These are phyloP conservation scores for Solanum appendiculatum DNA, from an alignment of 257 asterid genomes.

Conservation along the genomic window DNA sequence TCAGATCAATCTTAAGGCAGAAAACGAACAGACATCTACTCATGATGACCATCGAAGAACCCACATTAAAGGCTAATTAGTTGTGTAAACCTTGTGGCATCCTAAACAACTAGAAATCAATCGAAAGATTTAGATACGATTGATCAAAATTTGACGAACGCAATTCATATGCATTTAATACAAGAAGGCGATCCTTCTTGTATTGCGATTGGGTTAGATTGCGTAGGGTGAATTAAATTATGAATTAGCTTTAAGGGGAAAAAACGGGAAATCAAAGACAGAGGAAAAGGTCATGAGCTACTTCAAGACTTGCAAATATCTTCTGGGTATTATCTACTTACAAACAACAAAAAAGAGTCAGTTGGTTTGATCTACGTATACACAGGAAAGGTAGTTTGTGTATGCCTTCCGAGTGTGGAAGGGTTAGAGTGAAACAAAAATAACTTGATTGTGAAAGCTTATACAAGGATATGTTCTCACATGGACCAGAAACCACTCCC, in stretches of 20 bases:
- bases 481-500: background rate
- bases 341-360: background rate
- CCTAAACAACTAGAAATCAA: background rate
- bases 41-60: background rate
- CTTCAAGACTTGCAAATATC: background rate
- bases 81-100: background rate
- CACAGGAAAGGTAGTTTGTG: background rate
- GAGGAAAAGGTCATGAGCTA: background rate
- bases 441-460: background rate
- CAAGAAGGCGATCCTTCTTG: background rate
- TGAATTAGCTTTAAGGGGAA: background rate
- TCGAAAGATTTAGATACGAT: background rate
- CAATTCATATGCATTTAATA: no score
- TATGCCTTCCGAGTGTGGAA: background rate
- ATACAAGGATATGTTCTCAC: background rate
- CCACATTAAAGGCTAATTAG: background rate
- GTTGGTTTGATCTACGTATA: background rate
- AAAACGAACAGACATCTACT: background rate
- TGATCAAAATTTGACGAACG: background rate
- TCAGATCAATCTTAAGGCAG: background rate
- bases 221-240: background rate
- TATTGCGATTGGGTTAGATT: background rate
- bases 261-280: background rate
- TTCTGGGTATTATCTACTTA: background rate
- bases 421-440: background rate